Evolutionary conservation across 768 basidiomycete genomes (phyloP).

Genomic region (Leccinum truebloodii): DNA sequence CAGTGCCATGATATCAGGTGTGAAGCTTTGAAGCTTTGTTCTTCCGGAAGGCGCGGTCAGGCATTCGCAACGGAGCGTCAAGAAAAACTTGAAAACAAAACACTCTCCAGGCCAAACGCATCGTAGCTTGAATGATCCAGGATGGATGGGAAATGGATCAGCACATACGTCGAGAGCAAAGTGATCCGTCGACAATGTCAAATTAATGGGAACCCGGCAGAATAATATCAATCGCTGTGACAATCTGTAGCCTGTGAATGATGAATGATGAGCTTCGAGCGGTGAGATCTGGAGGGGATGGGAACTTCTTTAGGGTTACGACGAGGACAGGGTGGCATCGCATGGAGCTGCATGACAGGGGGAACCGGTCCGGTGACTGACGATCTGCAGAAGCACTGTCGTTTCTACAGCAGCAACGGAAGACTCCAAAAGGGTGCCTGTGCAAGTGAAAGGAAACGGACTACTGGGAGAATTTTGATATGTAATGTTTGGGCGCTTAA

Average conservation of each 20-base stretch:
- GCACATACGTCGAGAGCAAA: no score
- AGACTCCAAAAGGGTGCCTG: background rate
- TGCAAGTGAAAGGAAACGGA: background rate
- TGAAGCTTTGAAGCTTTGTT: no score
- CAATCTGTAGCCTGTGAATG: no score
- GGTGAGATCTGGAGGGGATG: background rate
- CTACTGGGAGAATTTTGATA: background rate
- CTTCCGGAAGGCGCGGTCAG: no score
- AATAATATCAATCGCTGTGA: background rate
- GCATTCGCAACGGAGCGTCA: no score
- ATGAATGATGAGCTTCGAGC: background rate
- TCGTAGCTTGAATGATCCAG: background rate
- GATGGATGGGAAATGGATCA: background rate
- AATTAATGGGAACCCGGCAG: background rate
- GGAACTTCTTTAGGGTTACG: background rate
- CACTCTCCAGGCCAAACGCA: background rate
- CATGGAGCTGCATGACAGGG: background rate
- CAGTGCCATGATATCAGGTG: no score
- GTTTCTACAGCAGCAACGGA: background rate
- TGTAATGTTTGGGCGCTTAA: background rate
- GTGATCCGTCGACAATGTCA: background rate
- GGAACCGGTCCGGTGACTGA: background rate
- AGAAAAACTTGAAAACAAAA: background rate
- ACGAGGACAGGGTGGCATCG: background rate
- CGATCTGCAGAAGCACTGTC: background rate